A percentile compares a stretch with the other conserved stretches of the same genome.
Conservation (phyloP, 805 yeast genomes). For the Saccharomyces kudriavzevii region DNA sequence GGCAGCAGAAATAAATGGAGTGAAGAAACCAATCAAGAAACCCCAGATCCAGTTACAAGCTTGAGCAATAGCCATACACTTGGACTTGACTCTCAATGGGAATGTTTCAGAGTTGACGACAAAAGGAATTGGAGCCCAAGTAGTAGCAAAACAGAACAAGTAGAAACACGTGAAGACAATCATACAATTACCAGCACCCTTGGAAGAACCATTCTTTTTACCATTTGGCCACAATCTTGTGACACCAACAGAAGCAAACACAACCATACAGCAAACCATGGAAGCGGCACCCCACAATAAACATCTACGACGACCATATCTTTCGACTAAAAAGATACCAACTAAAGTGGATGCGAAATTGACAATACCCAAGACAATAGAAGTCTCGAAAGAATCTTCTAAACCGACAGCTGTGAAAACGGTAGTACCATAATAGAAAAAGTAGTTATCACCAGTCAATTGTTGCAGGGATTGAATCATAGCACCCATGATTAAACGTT, state of each 20-base stretch:
- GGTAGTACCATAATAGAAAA: conserved; percentile 60
- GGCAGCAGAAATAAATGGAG: conserved; percentile 56
- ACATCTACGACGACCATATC: conserved; percentile 45
- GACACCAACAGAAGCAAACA: conserved; percentile 57
- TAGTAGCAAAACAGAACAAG: conserved; percentile 63
- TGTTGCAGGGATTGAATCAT: conserved; percentile 55
- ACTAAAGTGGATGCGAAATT: conserved; percentile 50
- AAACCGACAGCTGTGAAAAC: conserved; percentile 55
- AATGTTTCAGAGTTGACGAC: conserved; percentile 58
- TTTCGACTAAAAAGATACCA: conserved; percentile 44
- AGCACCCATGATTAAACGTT: conserved; percentile 42
- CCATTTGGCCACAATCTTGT: conserved; percentile 32
- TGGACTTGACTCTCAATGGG: conserved; percentile 59
- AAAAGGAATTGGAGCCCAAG: conserved; percentile 66
- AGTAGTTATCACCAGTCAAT: conserved; percentile 57
- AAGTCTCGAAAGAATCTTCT: conserved; percentile 48
- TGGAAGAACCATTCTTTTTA: conserved; percentile 37
- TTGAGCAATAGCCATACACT: conserved; percentile 47
- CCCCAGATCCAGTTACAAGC: conserved; percentile 58
- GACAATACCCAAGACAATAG: conserved; percentile 51
- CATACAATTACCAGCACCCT: conserved; percentile 60
- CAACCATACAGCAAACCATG: conserved; percentile 39
- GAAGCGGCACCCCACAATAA: conserved; percentile 42
- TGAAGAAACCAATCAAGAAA: conserved; percentile 55
- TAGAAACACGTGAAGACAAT: conserved; percentile 61